phyloP scores from a whole-genome alignment of 1,139 yeast genomes.

The Pichia kudriavzevii region DNA sequence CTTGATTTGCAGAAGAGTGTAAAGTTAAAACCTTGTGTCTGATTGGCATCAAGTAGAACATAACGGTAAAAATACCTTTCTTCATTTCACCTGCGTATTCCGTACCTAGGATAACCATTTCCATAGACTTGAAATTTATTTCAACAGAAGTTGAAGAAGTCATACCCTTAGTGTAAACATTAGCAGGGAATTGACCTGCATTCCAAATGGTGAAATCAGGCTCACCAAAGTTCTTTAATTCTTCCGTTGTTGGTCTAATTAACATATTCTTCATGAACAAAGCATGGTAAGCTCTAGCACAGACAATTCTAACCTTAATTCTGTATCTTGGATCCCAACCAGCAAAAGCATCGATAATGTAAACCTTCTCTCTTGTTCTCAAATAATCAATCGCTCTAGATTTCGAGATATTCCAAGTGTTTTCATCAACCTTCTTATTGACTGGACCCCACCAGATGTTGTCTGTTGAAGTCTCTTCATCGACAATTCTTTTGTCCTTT shows the following conservation, averaged over 20 bases:
- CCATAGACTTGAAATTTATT: conserved; percentile 95
- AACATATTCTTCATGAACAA: conserved; percentile 97
- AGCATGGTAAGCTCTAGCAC: conserved; percentile 98
- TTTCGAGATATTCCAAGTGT: conserved; percentile 92
- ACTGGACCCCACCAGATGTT: conserved; percentile 99
- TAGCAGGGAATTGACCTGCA: conserved; percentile 99
- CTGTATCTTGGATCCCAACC: conserved; percentile 99
- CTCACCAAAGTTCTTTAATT: conserved; percentile 83
- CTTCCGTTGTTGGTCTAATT: conserved; percentile 90
- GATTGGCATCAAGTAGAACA: conserved; percentile 98
- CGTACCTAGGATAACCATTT: conserved; percentile 97
- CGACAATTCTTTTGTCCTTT: conserved; percentile 96
- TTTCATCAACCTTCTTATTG: conserved; percentile 88
- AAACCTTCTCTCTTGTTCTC: conserved; percentile 91
- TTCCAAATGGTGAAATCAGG: conserved; percentile 98
- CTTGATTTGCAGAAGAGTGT: conserved; percentile 95
- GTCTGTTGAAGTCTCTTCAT: conserved; percentile 76
- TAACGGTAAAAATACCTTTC: conserved; percentile 97
- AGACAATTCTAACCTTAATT: conserved; percentile 90
- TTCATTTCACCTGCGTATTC: conserved; percentile 99
- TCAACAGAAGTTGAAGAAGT: conserved; percentile 93
- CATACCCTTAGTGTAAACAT: conserved; percentile 95
- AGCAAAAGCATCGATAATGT: conserved; percentile 93
- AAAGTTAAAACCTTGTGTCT: conserved; percentile 85
- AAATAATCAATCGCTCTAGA: conserved; percentile 96